phyloP scores from a whole-genome alignment of 139 green algal genomes.

The Auxenochlorella pyrenoidosa region DNA sequence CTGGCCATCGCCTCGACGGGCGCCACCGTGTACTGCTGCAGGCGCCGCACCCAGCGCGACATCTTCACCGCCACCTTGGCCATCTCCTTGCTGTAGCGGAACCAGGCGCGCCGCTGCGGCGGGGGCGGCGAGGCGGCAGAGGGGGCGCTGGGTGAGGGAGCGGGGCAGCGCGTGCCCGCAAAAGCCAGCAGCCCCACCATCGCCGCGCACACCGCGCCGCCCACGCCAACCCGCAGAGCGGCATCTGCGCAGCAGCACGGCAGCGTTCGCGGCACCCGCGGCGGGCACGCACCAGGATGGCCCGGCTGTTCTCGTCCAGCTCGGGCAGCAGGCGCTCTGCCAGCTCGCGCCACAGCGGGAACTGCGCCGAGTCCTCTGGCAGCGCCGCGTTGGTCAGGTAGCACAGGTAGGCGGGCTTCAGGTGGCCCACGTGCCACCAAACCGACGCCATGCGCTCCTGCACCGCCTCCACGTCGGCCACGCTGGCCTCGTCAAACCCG shows the following conservation, averaged over 20 bases:
- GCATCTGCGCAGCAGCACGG: no score
- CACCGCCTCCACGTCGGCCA: slow-evolving; percentile 20
- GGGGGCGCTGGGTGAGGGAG: not conserved
- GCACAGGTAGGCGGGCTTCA: slow-evolving; percentile 27
- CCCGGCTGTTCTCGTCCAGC: not conserved
- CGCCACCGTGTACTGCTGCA: slow-evolving; percentile 16
- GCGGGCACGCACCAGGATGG: not conserved
- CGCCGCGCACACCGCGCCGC: no score
- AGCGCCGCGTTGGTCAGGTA: slow-evolving; percentile 13
- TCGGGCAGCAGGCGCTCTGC: not conserved
- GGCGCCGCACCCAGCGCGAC: slow-evolving; percentile 14
- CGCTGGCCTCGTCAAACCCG: slow-evolving; percentile 10
- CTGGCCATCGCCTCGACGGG: not conserved
- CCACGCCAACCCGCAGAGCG: no score
- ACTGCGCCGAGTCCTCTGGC: slow-evolving; percentile 19
- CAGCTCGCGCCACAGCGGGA: slow-evolving; percentile 16
- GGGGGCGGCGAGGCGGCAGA: not conserved
- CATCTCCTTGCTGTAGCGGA: slow-evolving; percentile 19
- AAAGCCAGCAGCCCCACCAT: no score
- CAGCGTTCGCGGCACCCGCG: no score
- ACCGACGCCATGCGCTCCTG: not conserved
- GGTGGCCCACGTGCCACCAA: slow-evolving; percentile 23
- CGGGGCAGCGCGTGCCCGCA: no score
- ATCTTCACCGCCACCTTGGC: slow-evolving; percentile 6
- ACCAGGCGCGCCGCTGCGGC: slow-evolving; percentile 16